phyloP scores from a whole-genome alignment of 495 filamentous ascomycete genomes.

The Trichoderma virens region DNA sequence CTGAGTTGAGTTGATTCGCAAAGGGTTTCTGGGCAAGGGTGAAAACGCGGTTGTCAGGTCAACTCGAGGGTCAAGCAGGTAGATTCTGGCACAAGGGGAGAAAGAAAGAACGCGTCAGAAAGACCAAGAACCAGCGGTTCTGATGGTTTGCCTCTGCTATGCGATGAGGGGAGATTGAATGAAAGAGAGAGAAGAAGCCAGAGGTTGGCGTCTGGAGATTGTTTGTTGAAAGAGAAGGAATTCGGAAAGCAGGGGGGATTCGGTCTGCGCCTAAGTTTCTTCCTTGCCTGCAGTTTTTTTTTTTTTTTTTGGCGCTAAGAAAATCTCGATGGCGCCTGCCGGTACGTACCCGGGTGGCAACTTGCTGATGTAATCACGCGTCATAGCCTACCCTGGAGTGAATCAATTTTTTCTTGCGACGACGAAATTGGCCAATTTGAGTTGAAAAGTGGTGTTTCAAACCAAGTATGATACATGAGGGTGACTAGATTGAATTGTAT shows the following conservation, averaged over 20 bases:
- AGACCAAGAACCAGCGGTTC: constrained; percentile 11
- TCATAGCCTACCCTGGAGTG: neutral
- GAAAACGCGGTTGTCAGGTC: constrained; percentile 20
- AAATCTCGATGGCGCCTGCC: constrained; percentile 8
- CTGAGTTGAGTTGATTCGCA: neutral
- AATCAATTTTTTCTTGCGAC: no score
- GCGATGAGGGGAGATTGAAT: constrained; percentile 13
- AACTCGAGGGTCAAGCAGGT: constrained; percentile 19
- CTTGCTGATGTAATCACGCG: neutral
- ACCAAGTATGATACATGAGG: no score
- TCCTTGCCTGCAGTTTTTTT: constrained; percentile 15
- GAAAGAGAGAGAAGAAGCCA: constrained; percentile 15
- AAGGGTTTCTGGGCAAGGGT: constrained; percentile 13
- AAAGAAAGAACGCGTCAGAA: constrained; percentile 18
- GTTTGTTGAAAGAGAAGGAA: constrained; percentile 14
- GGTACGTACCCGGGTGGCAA: constrained; percentile 14
- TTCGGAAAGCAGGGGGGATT: constrained; percentile 15
- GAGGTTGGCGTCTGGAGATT: constrained; percentile 13
- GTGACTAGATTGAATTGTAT: no score
- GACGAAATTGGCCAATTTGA: no score
- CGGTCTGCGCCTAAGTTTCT: constrained; percentile 14
- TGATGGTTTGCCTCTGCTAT: constrained; percentile 19
- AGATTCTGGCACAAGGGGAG: constrained; percentile 19
- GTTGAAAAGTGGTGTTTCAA: no score
- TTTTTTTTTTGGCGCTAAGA: constrained; percentile 17